Conservation (phyloP, 1,139 yeast species). For the Candida sp. region DNA sequence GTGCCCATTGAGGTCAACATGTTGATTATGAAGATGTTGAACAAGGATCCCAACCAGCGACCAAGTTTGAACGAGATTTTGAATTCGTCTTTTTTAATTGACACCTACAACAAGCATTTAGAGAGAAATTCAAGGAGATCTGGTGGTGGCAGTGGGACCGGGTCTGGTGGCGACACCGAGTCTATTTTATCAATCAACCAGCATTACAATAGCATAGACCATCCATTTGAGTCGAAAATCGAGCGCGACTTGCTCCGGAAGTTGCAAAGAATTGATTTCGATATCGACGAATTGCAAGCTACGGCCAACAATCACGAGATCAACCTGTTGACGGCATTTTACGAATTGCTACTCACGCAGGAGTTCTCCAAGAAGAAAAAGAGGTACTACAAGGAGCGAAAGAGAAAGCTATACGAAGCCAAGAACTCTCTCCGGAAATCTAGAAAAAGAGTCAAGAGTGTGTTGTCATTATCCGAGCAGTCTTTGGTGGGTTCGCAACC, state of each 20-base stretch:
- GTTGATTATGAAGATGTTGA: slow-evolving; percentile 57
- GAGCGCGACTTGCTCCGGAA: slow-evolving; percentile 72
- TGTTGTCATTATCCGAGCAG: slow-evolving; percentile 37
- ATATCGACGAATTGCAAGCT: slow-evolving; percentile 62
- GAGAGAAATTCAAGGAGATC: slow-evolving; percentile 17
- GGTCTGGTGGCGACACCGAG: slow-evolving; percentile 28
- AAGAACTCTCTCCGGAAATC: slow-evolving; percentile 50
- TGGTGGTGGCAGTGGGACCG: slow-evolving; percentile 8
- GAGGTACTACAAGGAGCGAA: slow-evolving; percentile 36
- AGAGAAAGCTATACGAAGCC: slow-evolving; percentile 44
- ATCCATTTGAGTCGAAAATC: slow-evolving; percentile 58
- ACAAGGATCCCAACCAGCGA: slow-evolving; percentile 69
- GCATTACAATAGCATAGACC: slow-evolving; percentile 41
- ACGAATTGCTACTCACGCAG: slow-evolving; percentile 73
- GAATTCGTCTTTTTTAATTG: slow-evolving; percentile 62
- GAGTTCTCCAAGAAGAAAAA: slow-evolving; percentile 50
- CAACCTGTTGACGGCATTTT: slow-evolving; percentile 84
- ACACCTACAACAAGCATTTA: slow-evolving; percentile 29
- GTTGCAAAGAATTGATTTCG: slow-evolving; percentile 68
- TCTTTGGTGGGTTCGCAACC: slow-evolving; percentile 33
- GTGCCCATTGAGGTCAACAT: slow-evolving; percentile 52
- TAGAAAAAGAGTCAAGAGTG: slow-evolving; percentile 52
- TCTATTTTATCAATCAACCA: slow-evolving; percentile 42
- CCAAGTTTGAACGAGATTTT: slow-evolving; percentile 66
- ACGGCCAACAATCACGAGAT: slow-evolving; percentile 67